These are phyloP conservation scores for Calonectria pauciramosa DNA, from an alignment of 2,329 filamentous ascomycete genomes.

Conservation along the genomic window DNA sequence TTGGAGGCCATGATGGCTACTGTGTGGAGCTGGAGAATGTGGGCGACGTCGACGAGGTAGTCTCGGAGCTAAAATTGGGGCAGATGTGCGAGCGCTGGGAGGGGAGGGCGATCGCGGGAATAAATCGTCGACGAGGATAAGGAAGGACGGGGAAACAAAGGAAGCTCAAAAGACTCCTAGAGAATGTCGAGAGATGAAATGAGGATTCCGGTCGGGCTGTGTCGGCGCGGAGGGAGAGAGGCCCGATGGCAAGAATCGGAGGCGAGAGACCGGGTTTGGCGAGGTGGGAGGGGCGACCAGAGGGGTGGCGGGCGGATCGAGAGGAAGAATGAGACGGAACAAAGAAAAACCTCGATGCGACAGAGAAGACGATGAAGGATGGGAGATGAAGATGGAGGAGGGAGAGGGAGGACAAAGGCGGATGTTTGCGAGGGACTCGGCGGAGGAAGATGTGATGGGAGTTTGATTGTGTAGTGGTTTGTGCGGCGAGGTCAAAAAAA, in stretches of 20 bases:
- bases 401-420: slow-evolving; percentile 24
- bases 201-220: slow-evolving; percentile 31
- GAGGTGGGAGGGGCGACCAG: slow-evolving; percentile 42
- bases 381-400: slow-evolving; percentile 18
- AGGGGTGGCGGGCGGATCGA: slow-evolving; percentile 33
- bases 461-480: slow-evolving; percentile 31
- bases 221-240: slow-evolving; percentile 22
- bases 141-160: slow-evolving; percentile 14
- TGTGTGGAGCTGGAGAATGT: slow-evolving; percentile 26
- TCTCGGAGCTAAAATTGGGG: slow-evolving; percentile 34
- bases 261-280: slow-evolving; percentile 31
- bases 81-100: slow-evolving; percentile 35
- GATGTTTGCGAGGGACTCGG: slow-evolving; percentile 21
- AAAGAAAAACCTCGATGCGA: slow-evolving; percentile 29
- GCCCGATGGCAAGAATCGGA: slow-evolving; percentile 36
- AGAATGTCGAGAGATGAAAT: slow-evolving; percentile 30
- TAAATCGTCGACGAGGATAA: slow-evolving; percentile 21
- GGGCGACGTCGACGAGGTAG: slow-evolving; percentile 25
- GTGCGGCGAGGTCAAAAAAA: slow-evolving; percentile 29
- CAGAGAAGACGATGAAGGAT: slow-evolving; percentile 26
- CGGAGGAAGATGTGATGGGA: slow-evolving; percentile 23
- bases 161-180: slow-evolving; percentile 25
- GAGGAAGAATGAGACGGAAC: slow-evolving; percentile 20
- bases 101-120: slow-evolving; percentile 35
- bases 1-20: slow-evolving; percentile 67